Conservation (phyloP, 139 green algal species). For the Helicosporidium sp. region DNA sequence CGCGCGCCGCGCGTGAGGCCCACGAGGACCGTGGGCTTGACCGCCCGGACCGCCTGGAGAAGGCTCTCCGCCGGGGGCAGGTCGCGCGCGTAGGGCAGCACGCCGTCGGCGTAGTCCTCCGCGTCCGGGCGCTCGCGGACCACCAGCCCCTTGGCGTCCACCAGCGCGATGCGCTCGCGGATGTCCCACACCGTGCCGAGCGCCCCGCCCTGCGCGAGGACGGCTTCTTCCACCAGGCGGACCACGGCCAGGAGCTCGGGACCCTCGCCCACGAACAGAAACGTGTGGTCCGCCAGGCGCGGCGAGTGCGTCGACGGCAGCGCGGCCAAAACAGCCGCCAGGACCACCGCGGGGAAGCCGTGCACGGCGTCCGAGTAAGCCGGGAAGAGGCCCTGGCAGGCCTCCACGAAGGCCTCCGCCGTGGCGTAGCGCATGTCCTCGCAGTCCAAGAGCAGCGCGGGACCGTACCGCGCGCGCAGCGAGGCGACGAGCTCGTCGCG, state of each 20-base stretch:
- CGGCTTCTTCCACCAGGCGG: slow-evolving; percentile 51
- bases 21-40: slow-evolving; percentile 63
- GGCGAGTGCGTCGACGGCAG: slow-evolving; percentile 32
- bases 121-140: slow-evolving; percentile 41
- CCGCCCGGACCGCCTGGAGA: slow-evolving; percentile 29
- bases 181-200: slow-evolving; percentile 45
- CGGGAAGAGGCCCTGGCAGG: slow-evolving; percentile 48
- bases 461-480: slow-evolving; percentile 43
- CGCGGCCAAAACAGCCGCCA: slow-evolving; percentile 50
- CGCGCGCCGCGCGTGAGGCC: slow-evolving; percentile 20
- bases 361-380: slow-evolving; percentile 51
- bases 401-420: slow-evolving; percentile 42
- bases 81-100: slow-evolving; percentile 48
- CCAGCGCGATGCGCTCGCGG: slow-evolving; percentile 47
- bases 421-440: slow-evolving; percentile 56
- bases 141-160: slow-evolving; percentile 50
- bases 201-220: slow-evolving; percentile 23
- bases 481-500: slow-evolving; percentile 64
- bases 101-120: slow-evolving; percentile 47
- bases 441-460: slow-evolving; percentile 51
- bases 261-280: slow-evolving; percentile 46
- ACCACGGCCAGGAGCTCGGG: slow-evolving; percentile 37
- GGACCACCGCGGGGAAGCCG: slow-evolving; percentile 41
- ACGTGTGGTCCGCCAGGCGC: slow-evolving; percentile 41
- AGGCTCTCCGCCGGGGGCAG: slow-evolving; percentile 25